Evolutionary conservation across 2,329 filamentous ascomycete genomes (phyloP), one percentile per base, ranked within the genome.

Genomic region (Ophiosphaerella narmari): DNA sequence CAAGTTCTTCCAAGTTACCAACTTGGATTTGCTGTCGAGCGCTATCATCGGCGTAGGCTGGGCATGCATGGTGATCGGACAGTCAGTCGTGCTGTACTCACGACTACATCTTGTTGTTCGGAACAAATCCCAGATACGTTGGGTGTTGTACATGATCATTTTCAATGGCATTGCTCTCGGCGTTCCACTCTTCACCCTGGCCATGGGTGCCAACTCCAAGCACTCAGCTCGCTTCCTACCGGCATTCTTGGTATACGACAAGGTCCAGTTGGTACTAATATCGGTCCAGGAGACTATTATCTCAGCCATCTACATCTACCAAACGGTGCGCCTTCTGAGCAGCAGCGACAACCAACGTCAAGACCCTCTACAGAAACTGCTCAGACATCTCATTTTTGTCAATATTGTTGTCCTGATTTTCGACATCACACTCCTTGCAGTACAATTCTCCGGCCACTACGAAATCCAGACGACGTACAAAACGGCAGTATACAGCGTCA

Each of bases 61-160:
- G 80, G 80, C 79, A 61, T 60, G 70, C 2, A 85, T 86, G 81
- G 80, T 86, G 0, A 84, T 82, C 0, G 84, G 83, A 1, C 82
- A 85, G 62, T 78, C 79, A 0, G 57, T 86, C 12, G 84, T 86
- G 2, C 72, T 86, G 0, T 86, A 83, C 68, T 86, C 83, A 2
- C 76, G 84, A 8, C 73, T 86, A 1, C 82, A 86, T 58, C 74
- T 87, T 1, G 76, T 87, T 7, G 67, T 84, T 23, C 76, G 77
- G 11, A 79, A 83, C 40, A 69, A 74, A 9, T 68, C 77, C 4
- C 42, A 44, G 18, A 70, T 86, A 1, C 75, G 73, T 5, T 67
- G 74, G 3, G 77, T 84, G 2, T 70, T 85, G 2, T 71, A 63
- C 37, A 83, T 86, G 78, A 86, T 87, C 50, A 74, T 84, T 26